Percentiles rank a stretch among this genome's conserved stretches.
These are phyloP conservation scores for Blastocladiella emersonii DNA, from an alignment of 371 early-diverging fungal species.

Conservation along the genomic window DNA sequence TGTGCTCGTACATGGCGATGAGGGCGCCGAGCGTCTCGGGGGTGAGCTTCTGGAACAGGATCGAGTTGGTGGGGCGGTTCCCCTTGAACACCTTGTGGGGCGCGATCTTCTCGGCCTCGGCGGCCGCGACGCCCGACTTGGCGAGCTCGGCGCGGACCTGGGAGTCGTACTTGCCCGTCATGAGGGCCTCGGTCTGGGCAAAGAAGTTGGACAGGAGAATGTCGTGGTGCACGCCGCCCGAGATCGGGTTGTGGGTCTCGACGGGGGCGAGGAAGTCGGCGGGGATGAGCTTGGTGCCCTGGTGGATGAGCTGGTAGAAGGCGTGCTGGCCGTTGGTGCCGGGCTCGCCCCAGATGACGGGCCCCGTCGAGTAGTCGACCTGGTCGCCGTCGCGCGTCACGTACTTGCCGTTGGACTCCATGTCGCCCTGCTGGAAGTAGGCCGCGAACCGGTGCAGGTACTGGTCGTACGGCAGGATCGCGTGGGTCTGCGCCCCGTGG, in stretches of 20 bases:
- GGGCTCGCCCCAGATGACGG: conserved; percentile 98
- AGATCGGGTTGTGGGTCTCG: conserved; percentile 73
- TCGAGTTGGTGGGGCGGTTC: conserved; percentile 93
- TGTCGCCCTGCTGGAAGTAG: conserved; percentile 98
- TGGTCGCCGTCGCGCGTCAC: conserved; percentile 61
- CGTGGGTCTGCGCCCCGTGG: conserved; percentile 85
- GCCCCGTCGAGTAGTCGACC: conserved; percentile 78
- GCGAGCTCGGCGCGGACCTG: conserved; percentile 51
- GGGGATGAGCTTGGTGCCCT: conserved; percentile 93
- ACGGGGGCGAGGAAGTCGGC: conserved; percentile 93
- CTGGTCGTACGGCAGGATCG: conserved; percentile 96
- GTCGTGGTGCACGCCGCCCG: conserved; percentile 66
- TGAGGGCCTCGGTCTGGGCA: conserved; percentile 96
- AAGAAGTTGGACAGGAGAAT: conserved; percentile 96
- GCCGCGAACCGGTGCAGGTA: conserved; percentile 93
- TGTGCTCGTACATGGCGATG: conserved; percentile 98
- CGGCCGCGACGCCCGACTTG: conserved; percentile 44
- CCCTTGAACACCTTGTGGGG: conserved; percentile 92
- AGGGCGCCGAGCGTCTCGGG: conserved; percentile 89
- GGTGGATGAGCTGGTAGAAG: conserved; percentile 98
- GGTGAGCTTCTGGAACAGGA: conserved; percentile 80
- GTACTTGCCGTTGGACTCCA: conserved; percentile 99
- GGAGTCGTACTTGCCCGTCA: conserved; percentile 75
- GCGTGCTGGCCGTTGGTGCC: conserved; percentile 99
- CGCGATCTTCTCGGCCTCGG: conserved; percentile 47